Percentiles rank a stretch among this genome's conserved stretches.
phyloP scores from a whole-genome alignment of 257 asterid species.

The Coffea eugenioides region DNA sequence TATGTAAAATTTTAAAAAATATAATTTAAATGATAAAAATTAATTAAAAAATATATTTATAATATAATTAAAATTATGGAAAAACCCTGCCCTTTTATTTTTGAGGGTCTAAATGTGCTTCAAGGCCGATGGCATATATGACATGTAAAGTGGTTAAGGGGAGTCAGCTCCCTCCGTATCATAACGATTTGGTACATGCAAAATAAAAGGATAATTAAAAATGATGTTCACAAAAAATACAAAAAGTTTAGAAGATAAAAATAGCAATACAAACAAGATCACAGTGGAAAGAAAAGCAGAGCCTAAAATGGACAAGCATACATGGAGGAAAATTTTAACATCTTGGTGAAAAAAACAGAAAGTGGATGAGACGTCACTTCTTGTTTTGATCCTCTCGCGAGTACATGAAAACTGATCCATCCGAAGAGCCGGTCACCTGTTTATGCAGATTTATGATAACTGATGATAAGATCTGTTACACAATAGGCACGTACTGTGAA shows the following conservation, averaged over 20 bases:
- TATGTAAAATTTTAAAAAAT: no score
- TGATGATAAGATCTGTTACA: neutral
- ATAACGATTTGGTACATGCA: no score
- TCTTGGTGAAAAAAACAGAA: slow-evolving; percentile 12
- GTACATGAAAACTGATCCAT: slow-evolving; percentile 3
- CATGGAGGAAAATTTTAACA: neutral
- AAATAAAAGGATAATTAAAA: no score
- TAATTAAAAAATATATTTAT: no score
- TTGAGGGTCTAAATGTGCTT: neutral
- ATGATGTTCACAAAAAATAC: no score
- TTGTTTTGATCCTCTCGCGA: neutral
- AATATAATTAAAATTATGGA: neutral
- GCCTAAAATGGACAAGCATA: neutral
- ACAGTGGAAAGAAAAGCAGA: neutral
- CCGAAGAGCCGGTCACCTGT: neutral
- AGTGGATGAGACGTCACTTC: slow-evolving; percentile 21
- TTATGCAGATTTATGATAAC: slow-evolving; percentile 8
- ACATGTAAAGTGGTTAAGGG: neutral
- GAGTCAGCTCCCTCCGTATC: no score
- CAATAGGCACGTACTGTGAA: neutral
- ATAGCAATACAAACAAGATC: no score
- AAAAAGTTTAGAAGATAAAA: no score
- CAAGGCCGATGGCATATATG: neutral
- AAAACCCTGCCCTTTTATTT: neutral
- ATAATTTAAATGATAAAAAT: no score